phyloP scores from a whole-genome alignment of 257 asterid genomes.

The Nicotiana tomentosiformis region DNA sequence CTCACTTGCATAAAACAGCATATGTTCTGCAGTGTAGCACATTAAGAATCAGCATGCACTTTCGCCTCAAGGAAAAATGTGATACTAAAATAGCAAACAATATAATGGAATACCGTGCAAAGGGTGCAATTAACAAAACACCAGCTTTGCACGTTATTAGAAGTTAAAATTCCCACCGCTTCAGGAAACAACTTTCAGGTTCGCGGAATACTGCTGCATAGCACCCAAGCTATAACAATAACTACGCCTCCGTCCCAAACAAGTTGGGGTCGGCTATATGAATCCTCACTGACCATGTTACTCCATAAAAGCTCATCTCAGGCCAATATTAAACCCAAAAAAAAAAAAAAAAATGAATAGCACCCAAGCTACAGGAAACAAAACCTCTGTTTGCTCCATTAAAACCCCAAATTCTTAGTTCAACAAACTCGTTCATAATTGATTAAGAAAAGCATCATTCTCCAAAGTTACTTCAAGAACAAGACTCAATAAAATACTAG shows the following conservation, averaged over 20 bases:
- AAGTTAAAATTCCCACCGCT: background rate
- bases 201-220: background rate
- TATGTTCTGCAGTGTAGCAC: slow-evolving; percentile 64
- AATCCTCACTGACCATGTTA: too few species aligned
- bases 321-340: too few species aligned
- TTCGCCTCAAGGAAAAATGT: background rate
- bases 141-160: background rate
- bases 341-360: too few species aligned
- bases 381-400: background rate
- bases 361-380: background rate
- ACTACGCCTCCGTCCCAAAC: too few species aligned
- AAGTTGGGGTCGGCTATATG: too few species aligned
- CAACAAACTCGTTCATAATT: background rate
- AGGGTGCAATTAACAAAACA: background rate
- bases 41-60: background rate
- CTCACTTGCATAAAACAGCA: slow-evolving; percentile 95
- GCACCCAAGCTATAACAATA: background rate
- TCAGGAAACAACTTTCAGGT: background rate
- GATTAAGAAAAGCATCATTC: background rate
- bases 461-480: background rate
- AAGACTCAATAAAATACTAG: background rate
- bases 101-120: background rate
- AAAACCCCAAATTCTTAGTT: background rate
- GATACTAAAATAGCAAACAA: background rate
- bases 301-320: too few species aligned